Base-by-base conservation (phyloP, 2,329 filamentous ascomycete species). In the Didymella keratinophila region DNA sequence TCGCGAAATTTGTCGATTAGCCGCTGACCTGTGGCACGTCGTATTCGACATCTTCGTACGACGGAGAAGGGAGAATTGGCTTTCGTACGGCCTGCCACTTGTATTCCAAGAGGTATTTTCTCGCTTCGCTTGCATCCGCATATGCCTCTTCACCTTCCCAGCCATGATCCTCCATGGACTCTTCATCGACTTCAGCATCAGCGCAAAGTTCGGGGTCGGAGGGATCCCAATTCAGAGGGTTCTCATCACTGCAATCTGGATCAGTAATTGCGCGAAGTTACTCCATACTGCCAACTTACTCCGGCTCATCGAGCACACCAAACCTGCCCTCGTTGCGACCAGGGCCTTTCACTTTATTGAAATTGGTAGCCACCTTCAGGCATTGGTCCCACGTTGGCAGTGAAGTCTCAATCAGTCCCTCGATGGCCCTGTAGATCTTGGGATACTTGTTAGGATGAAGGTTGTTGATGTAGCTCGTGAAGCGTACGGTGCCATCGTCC, bases 351-450 rank as follows among this genome's bases (percentile, higher is more conserved):
- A 23, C 16, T 2, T 4, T n/a, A 10, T 12, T 8, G 25, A 23
- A 42, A 21, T 10, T 1, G 7, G 37, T n/a, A 23, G n/a, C 37
- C 12, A 9, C 18, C 14, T 23, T 34, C 10, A 51, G 48, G 11
- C 39, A 51, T 28, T 51, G 48, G 5, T 51, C 48, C 48, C 25
- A 51, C 37, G 43, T 32, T 3, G 37, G 36, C 7, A 51, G 25
- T 2, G 48, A 51, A 4, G 37, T 23, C 10, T 41, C 37, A 11
- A 41, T 23, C 7, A 41, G 37, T 11, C 9, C 10, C 37, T 41
- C 37, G 20, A 41, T 23, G 2, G 37, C 4, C 12, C n/a, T 7
- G 11, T 41, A 41, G 20, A 41, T 23, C 20, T 41, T 4, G 4
- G 37, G 37, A 23, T 41, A 41, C 5, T 41, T 41, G 20, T 6